Evolutionary conservation across 371 early-diverging fungal genomes (phyloP), one percentile per base, ranked within the genome.

Genomic region (Zopfochytrium polystomum): DNA sequence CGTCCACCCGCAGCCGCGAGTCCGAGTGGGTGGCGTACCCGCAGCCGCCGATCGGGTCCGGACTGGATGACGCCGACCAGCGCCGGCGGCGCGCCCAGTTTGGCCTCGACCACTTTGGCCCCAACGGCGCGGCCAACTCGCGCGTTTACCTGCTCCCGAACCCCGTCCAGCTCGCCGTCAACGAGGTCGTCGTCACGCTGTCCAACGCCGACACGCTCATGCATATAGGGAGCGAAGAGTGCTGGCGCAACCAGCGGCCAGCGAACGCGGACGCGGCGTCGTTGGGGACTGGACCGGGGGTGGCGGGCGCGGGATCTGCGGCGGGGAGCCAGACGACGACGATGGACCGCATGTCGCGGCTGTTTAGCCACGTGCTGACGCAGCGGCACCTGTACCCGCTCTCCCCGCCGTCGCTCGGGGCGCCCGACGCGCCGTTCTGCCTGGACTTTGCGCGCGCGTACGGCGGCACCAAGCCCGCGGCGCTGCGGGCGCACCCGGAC

Each of bases 341-440:
- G 25, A 64, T 68, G 18, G 91, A 90, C 68, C 82, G 89, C 15
- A 70, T 91, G 61, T 71, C 79, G 3, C 80, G 87, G 18, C 66
- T 89, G 11, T 78, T 81, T 30, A 66, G 77, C 42, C 89, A 93
- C 55, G 53, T 93, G 45, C 60, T 94, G 23, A 80, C 85, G 47
- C 94, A 93, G 70, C 87, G 89, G 52, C 82, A 85, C 44, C 84
- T 89, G 35, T 93, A 92, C 63, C 91, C 94, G 3, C 70, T 95
- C 35, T 84, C 84, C 50, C 89, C 91, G 3, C 78, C 85, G 5
- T 76, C 74, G 4, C 73, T 72, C 74, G 89, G 9, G 81, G 85
- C 60, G 65, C 85, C 18, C 66, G 73, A 27, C 67, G 66, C 18
- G 44, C 57, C 15, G 13, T 65, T 60, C 44, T 53, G 58, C 3